These are phyloP conservation scores for Skeletonema tropicum DNA, from an alignment of 108 stramenopile species.

Conservation along the genomic window DNA sequence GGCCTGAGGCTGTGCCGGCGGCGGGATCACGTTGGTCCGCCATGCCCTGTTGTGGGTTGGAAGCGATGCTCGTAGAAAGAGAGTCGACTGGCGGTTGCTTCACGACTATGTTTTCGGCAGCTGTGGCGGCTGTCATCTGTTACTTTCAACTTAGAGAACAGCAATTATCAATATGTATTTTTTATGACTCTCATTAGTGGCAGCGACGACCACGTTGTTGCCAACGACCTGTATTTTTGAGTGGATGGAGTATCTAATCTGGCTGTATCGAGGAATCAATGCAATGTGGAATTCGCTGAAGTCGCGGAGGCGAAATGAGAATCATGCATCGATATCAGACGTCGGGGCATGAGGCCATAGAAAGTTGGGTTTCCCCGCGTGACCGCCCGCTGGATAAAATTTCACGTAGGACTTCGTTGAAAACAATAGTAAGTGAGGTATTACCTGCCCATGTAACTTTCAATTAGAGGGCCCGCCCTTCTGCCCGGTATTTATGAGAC, in stretches of 20 bases:
- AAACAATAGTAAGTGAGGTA: no score
- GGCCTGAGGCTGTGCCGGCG: background rate
- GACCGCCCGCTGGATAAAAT: no score
- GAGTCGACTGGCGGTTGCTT: background rate
- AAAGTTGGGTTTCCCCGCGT: no score
- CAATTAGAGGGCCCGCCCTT: no score
- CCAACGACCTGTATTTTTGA: background rate
- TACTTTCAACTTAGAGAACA: background rate
- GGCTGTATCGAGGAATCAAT: background rate
- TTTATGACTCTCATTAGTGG: background rate
- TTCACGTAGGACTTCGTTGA: no score
- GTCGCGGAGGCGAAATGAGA: no score
- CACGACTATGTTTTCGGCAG: background rate
- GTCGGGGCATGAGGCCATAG: no score
- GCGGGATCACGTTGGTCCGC: background rate
- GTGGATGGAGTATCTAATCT: background rate
- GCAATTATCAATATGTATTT: no score
- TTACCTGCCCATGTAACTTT: no score
- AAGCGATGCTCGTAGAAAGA: slow-evolving; percentile 2
- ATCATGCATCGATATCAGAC: no score
- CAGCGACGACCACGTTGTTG: background rate
- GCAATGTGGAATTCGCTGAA: background rate
- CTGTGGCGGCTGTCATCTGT: background rate
- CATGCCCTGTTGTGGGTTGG: slow-evolving; percentile 59
- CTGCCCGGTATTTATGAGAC: no score